Evolutionary conservation across 106 monocot genomes (phyloP).

Genomic region (Dactylorhiza incarnata): DNA sequence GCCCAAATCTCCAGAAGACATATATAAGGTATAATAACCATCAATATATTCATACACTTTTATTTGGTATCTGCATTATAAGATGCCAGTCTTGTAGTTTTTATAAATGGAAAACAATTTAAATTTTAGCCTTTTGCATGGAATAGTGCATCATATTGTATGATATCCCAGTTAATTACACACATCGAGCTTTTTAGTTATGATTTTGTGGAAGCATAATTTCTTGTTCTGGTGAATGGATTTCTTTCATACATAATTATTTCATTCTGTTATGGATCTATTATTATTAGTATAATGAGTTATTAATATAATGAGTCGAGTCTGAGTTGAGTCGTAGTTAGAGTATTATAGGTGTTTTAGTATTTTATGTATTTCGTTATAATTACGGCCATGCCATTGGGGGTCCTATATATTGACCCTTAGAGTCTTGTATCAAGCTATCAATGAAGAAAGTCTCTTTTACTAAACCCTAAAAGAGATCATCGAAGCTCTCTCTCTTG

Average conservation of each 20-base stretch:
- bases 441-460: too few relatives aligned
- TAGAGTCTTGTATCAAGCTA: too few relatives aligned
- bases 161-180: neutral
- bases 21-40: constrained; percentile 70
- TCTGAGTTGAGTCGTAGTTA: too few relatives aligned
- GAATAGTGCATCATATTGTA: neutral
- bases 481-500: too few relatives aligned
- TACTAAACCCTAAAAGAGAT: too few relatives aligned
- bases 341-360: too few relatives aligned
- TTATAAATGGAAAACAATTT: neutral
- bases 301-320: too few relatives aligned
- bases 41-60: neutral
- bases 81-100: neutral
- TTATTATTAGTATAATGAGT: too few relatives aligned
- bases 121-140: neutral
- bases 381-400: too few relatives aligned
- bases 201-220: neutral
- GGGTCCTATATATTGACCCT: too few relatives aligned
- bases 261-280: neutral
- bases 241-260: neutral
- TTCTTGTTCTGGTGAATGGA: neutral
- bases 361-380: too few relatives aligned
- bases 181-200: neutral
- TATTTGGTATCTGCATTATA: neutral
- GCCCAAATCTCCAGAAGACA: constrained; percentile 94